Evolutionary conservation across 495 filamentous ascomycete genomes (phyloP), one percentile per base, ranked within the genome.

Genomic region (Penicillium chermesinum): DNA sequence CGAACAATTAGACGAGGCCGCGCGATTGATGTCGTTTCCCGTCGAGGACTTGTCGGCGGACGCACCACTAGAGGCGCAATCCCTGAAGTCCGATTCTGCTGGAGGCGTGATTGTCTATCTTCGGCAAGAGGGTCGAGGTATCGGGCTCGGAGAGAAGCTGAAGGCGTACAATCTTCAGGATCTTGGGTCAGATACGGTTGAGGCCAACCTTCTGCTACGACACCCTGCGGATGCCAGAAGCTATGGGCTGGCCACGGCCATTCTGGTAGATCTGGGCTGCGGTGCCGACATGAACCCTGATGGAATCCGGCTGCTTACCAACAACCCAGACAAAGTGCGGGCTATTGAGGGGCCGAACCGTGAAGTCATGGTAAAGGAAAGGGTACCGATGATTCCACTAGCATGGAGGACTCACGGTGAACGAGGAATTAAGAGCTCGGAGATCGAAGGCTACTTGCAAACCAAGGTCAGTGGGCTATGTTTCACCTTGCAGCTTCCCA

Each of bases 81-180:
- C 81, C 10, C 53, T 69, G 16, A 61, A 57, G 20, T 69, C 66
- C 15, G 78, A 79, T 27, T 80, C 79, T 1, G 74, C 78, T 0
- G 90, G 90, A 1, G 93, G 93, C 16, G 87, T 94, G 7, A 95
- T 99, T 52, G 82, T 99, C 46, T 99, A 98, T 59, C 73, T 98
- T 3, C 83, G 93, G 6, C 93, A 98, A 70, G 93, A 98, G 70
- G 93, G 93, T 6, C 86, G 93, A 3, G 93, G 93, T 0, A 98
- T 98, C 51, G 93, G 93, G 1, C 75, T 98, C 5, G 84, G 86
- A 2, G 90, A 95, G 71, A 98, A 98, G 67, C 74, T 98, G 13
- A 97, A 98, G 70, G 93, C 93, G 10, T 98, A 98, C 63, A 98
- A 98, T 59, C 75, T 98, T 18, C 93, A 98, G 59, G 93, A 98